Conservation (phyloP, 495 filamentous ascomycete genomes). For the Tetracladium setigerum region DNA sequence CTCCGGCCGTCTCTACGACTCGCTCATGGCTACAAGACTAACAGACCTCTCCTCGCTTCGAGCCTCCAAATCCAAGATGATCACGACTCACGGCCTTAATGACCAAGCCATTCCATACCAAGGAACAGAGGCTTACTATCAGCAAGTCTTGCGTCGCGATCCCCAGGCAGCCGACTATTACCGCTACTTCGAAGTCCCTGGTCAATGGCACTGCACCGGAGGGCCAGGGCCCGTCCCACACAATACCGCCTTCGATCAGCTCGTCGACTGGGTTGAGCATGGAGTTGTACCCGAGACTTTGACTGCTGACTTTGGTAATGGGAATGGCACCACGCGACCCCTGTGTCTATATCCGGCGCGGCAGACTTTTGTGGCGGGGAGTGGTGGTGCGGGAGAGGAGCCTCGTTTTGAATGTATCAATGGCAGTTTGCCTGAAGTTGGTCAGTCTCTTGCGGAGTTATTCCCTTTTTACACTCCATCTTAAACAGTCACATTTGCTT, state of each 20-base stretch:
- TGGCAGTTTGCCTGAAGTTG: too few species aligned
- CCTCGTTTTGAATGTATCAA: too few species aligned
- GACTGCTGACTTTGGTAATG: too few species aligned
- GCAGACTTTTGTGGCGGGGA: too few species aligned
- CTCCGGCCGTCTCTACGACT: too few species aligned
- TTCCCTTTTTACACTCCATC: too few species aligned
- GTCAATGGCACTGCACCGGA: constrained; percentile 24
- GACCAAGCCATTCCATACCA: background rate
- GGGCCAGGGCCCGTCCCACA: constrained; percentile 20
- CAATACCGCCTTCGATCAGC: constrained; percentile 20
- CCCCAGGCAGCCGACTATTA: constrained; percentile 20
- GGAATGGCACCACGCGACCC: too few species aligned
- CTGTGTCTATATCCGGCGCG: too few species aligned
- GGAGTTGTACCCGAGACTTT: constrained; percentile 26
- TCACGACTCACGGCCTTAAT: constrained; percentile 39
- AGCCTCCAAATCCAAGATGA: constrained; percentile 37
- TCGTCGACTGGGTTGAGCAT: constrained; percentile 37
- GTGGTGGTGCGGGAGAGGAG: too few species aligned
- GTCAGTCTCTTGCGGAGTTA: too few species aligned
- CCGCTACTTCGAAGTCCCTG: constrained; percentile 28
- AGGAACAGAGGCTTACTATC: background rate
- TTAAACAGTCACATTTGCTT: too few species aligned
- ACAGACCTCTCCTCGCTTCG: constrained; percentile 35
- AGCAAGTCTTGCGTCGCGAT: background rate
- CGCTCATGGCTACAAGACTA: too few species aligned